These are phyloP conservation scores for Xanthoconium stramineum DNA, from an alignment of 768 basidiomycete genomes.

Conservation along the genomic window DNA sequence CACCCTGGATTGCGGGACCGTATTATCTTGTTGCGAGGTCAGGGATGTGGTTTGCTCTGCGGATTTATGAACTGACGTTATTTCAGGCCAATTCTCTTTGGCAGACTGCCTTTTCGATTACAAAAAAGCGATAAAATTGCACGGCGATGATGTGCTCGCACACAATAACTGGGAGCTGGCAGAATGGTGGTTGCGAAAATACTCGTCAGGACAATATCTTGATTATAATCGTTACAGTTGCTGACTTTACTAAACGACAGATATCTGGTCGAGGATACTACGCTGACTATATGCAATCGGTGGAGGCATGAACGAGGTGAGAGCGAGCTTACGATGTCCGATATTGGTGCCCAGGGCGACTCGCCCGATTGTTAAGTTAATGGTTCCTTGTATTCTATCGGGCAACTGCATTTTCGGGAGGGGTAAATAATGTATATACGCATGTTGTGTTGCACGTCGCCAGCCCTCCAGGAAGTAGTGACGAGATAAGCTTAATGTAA, in stretches of 20 bases:
- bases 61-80: conserved; percentile 3
- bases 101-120: conserved; percentile 79
- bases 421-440: conserved; percentile 11
- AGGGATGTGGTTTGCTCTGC: conserved; percentile 16
- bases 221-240: background rate
- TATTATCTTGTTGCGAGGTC: conserved; percentile 84
- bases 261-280: conserved; percentile 72
- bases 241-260: conserved; percentile 37
- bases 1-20: conserved; percentile 89
- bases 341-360: conserved; percentile 42
- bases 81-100: conserved; percentile 70
- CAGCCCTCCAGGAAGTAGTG: background rate
- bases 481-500: background rate
- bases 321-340: conserved; percentile 56
- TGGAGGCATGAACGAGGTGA: conserved; percentile 88
- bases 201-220: conserved; percentile 47
- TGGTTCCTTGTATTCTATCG: conserved; percentile 8
- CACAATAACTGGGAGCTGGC: conserved; percentile 89
- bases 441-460: background rate
- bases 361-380: conserved; percentile 24
- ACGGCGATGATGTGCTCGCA: conserved; percentile 89
- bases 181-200: conserved; percentile 80
- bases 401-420: background rate
- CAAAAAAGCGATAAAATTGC: conserved; percentile 63
- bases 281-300: conserved; percentile 71